Base-by-base conservation (phyloP, 306 rosid genomes). In the Pueraria montana region DNA sequence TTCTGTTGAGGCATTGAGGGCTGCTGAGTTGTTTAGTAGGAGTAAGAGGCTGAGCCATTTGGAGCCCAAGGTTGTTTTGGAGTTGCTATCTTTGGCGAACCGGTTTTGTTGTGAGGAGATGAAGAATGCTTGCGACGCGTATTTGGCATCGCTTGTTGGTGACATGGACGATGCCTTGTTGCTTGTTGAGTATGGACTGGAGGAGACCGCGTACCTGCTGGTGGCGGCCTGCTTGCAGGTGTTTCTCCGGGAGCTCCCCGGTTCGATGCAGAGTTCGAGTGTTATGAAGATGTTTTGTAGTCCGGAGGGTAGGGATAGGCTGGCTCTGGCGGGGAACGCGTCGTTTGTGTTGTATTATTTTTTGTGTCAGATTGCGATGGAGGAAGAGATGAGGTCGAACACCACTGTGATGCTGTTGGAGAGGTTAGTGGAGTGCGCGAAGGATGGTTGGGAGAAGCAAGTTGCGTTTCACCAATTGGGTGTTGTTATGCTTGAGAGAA, bases 181-280 rank as follows among this genome's bases (percentile, higher is more conserved):
- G 85, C 82, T 94, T 13, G 55, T 94, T 38, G 98, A 92, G 71
- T 91, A 94, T 66, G 98, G 93, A 23, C 59, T 94, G 69, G 98
- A 91, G 86, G 98, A 92, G 88, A 85, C 69, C 0, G 93, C 97
- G 0, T 84, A 90, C 77, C 87, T 94, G 71, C 84, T 94, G 11
- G 96, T 94, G 67, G 96, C 94, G 8, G 93, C 98, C 84, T 92
- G 98, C 85, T 89, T 94, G 90, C 98, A 94, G 87, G 90, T 92
- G 85, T 87, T 89, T 55, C 70, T 94, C 40, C 88, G 98, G 85
- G 98, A 92, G 89, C 94, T 94, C 5, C 97, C 98, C 0, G 26
- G 61, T 83, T 87, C 92, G 2, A 74, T 92, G 85, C 90, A 89
- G 32, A 78, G 87, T 83, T 81, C 80, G 1, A 74, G 75, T 82